Evolutionary conservation across 176 grass and related monocot species (phyloP).

Genomic region (Zea mays): DNA sequence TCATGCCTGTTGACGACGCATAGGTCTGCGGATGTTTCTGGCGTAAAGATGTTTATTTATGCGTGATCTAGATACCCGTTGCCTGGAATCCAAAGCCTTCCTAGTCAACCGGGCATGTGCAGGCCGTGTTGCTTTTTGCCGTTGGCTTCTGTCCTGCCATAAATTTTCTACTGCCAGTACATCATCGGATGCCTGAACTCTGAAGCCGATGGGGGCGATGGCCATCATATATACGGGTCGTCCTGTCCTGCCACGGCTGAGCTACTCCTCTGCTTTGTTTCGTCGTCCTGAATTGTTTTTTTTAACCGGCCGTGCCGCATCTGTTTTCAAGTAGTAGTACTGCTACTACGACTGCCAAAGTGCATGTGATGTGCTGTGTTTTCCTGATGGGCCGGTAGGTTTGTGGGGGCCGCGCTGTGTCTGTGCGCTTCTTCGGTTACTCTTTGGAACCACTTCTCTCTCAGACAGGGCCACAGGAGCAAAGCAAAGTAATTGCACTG

Average conservation of each 20-base stretch:
- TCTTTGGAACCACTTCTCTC: constrained; percentile 18
- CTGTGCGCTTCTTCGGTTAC: background rate
- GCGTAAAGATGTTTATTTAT: background rate
- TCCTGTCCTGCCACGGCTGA: background rate
- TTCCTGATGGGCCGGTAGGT: constrained; percentile 26
- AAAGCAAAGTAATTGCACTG: background rate
- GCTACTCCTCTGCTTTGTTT: background rate
- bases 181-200: constrained; percentile 54
- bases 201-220: background rate
- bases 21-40: constrained; percentile 18
- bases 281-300: constrained; percentile 4
- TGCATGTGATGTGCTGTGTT: constrained; percentile 30
- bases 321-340: background rate
- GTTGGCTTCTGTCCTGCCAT: background rate
- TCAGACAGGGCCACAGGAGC: too few species aligned
- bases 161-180: background rate
- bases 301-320: background rate
- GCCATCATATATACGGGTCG: too few species aligned
- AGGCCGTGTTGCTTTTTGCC: constrained; percentile 26
- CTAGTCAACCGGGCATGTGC: constrained; percentile 36
- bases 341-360: background rate
- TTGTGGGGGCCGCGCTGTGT: constrained; percentile 14
- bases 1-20: constrained; percentile 44
- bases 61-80: constrained; percentile 35
- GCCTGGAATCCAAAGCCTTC: constrained; percentile 52